These are phyloP conservation scores for Dendrobium nobile DNA, from an alignment of 106 monocot species.

Conservation along the genomic window DNA sequence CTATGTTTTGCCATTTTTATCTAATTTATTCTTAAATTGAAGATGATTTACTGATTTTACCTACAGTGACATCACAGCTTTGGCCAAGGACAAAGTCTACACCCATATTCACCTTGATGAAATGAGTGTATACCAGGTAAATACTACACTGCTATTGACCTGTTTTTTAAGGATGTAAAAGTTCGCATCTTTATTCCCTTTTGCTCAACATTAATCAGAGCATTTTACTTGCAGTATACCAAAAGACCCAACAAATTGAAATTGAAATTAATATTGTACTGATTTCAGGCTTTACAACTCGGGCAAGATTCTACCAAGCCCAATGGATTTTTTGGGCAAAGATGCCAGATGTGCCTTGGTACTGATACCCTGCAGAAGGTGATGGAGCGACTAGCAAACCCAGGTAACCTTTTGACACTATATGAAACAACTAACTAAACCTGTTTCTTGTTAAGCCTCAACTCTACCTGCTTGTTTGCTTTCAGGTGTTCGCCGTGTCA, in stretches of 20 bases:
- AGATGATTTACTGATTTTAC: neutral
- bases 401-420: conserved; percentile 26
- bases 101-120: conserved; percentile 41
- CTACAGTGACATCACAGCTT: conserved; percentile 70
- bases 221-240: too few relatives aligned
- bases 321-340: conserved; percentile 44
- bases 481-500: conserved; percentile 62
- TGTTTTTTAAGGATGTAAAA: too few relatives aligned
- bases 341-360: conserved; percentile 77
- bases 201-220: too few relatives aligned
- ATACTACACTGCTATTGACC: neutral
- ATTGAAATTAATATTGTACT: neutral
- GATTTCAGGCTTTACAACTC: conserved; percentile 63
- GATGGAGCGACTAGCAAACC: conserved; percentile 64
- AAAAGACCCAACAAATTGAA: too few relatives aligned
- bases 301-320: conserved; percentile 55
- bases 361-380: conserved; percentile 60
- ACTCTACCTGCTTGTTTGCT: neutral
- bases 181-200: too few relatives aligned
- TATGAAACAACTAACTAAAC: neutral
- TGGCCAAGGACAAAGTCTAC: conserved; percentile 52
- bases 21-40: neutral
- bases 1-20: neutral
- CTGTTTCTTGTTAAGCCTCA: neutral
- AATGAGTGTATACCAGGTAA: conserved; percentile 57